A percentile compares a stretch with the other conserved stretches of the same genome.
These are phyloP conservation scores for Boletus vinaceobasis DNA, from an alignment of 768 basidiomycete genomes.

Conservation along the genomic window DNA sequence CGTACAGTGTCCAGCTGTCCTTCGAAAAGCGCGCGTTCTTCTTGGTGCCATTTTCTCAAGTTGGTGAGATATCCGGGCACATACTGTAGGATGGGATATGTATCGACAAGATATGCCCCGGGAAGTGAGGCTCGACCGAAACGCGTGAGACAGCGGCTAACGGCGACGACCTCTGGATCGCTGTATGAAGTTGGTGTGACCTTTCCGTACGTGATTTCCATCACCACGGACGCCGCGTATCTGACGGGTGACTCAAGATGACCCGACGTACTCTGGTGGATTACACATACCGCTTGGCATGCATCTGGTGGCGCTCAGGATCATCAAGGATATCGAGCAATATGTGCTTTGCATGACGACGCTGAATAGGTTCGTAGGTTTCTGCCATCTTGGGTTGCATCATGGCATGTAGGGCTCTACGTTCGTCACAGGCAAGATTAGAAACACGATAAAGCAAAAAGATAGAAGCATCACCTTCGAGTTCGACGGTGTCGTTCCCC, in stretches of 20 bases:
- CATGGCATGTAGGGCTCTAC: constrained; percentile 1
- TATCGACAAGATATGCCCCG: background rate
- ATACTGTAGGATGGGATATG: no score
- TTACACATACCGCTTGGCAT: background rate
- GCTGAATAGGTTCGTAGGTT: constrained; percentile 4
- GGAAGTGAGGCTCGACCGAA: background rate
- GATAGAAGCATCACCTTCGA: background rate
- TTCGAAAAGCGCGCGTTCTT: no score
- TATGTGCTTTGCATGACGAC: constrained; percentile 3
- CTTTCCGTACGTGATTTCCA: constrained; percentile 1
- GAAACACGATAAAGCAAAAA: background rate
- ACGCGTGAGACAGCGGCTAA: background rate
- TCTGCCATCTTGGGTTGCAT: constrained; percentile 2
- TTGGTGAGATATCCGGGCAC: no score
- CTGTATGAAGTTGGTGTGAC: constrained; percentile 1
- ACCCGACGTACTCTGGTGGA: no score
- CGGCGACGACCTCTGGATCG: constrained; percentile 6
- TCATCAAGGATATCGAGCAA: constrained; percentile 4
- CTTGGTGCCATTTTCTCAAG: no score
- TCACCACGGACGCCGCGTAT: constrained; percentile 3
- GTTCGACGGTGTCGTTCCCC: background rate
- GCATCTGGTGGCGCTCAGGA: constrained; percentile 4
- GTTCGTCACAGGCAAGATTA: background rate
- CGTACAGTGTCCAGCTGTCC: no score
- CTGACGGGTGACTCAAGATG: background rate